Percentiles rank a stretch among this genome's conserved stretches.
Conservation (phyloP, 148 eudicot species). For the Gaultheria prostrata region DNA sequence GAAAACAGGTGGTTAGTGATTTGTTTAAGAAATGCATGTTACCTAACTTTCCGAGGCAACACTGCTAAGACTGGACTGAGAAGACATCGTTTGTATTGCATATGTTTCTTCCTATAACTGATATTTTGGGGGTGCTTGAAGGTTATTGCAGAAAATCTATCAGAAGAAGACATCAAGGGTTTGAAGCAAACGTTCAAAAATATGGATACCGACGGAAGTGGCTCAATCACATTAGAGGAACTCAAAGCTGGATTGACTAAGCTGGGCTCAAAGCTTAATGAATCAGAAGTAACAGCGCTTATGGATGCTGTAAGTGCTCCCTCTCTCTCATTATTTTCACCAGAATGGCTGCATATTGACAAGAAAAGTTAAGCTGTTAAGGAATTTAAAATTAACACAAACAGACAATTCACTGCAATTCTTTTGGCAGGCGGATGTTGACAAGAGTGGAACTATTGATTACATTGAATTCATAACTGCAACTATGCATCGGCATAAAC, state of each 20-base stretch:
- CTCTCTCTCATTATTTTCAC: background rate
- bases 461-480: slow-evolving; percentile 78
- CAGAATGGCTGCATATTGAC: background rate
- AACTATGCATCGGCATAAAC: slow-evolving; percentile 71
- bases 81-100: background rate
- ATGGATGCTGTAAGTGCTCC: slow-evolving; percentile 89
- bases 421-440: slow-evolving; percentile 69
- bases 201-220: slow-evolving; percentile 85
- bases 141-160: slow-evolving; percentile 82
- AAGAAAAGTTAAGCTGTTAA: too few species aligned
- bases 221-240: slow-evolving; percentile 81
- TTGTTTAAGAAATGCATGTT: background rate
- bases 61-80: background rate
- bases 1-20: background rate
- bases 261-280: slow-evolving; percentile 74
- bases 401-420: background rate
- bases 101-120: background rate
- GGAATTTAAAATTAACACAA: too few species aligned
- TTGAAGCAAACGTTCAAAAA: slow-evolving; percentile 76
- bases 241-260: slow-evolving; percentile 72
- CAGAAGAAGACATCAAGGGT: slow-evolving; percentile 81
- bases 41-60: background rate
- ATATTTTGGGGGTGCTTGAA: slow-evolving; percentile 25
- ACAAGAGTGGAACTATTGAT: slow-evolving; percentile 81
- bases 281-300: slow-evolving; percentile 64